These are phyloP conservation scores for Mucor irregularis DNA, from an alignment of 371 early-diverging fungal genomes.

Conservation along the genomic window DNA sequence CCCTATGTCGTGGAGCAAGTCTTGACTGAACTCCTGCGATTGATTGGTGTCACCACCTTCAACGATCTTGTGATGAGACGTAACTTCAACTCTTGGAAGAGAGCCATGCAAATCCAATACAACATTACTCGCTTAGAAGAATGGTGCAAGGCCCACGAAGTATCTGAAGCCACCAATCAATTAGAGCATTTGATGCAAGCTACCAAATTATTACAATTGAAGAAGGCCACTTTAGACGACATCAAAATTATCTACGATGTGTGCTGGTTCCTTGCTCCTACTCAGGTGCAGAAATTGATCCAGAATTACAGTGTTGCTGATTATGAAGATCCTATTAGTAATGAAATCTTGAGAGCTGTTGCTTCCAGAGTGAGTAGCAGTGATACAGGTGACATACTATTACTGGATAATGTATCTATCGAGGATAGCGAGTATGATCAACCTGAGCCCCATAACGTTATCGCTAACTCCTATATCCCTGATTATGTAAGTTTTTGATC, in stretches of 20 bases:
- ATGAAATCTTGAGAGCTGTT: conserved; percentile 90
- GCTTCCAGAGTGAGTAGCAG: conserved; percentile 80
- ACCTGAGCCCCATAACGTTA: conserved; percentile 59
- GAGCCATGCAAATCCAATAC: conserved; percentile 96
- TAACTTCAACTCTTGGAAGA: conserved; percentile 88
- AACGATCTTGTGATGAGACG: conserved; percentile 93
- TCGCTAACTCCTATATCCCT: conserved; percentile 60
- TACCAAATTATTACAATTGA: conserved; percentile 92
- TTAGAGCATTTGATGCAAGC: conserved; percentile 93
- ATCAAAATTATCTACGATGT: conserved; percentile 95
- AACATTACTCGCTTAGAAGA: conserved; percentile 95
- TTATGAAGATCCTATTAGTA: conserved; percentile 57
- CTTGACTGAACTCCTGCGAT: conserved; percentile 84
- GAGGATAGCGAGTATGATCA: conserved; percentile 70
- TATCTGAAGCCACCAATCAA: conserved; percentile 86
- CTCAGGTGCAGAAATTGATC: conserved; percentile 94
- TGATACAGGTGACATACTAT: conserved; percentile 83
- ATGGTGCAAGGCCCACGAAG: conserved; percentile 94
- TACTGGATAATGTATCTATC: conserved; percentile 82
- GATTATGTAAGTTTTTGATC: conserved; percentile 23
- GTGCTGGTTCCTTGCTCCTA: conserved; percentile 91
- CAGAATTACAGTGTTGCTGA: conserved; percentile 77
- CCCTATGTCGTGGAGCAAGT: conserved; percentile 79
- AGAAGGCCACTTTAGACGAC: conserved; percentile 88
- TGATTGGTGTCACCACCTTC: conserved; percentile 91